Base-by-base conservation (phyloP, 2,329 filamentous ascomycete species). In the Venturia aucupariae region DNA sequence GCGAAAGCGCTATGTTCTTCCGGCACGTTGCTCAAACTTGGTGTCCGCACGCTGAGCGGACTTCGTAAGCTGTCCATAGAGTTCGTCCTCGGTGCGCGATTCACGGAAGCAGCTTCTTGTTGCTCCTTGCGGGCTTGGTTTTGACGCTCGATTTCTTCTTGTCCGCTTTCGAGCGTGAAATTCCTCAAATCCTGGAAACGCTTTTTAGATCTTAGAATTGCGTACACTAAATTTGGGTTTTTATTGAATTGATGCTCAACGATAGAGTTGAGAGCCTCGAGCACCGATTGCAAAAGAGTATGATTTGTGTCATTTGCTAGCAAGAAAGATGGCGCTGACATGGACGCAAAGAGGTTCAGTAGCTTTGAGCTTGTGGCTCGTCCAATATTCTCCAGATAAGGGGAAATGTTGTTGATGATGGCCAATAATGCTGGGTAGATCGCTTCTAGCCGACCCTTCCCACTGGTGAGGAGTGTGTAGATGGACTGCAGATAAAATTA, bases 221-320 rank as follows among this genome's bases (percentile, higher is more conserved):
- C 83, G 72, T 91, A 90, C 17, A 97, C 81, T 61, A 97, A 84
- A 63, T 90, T 86, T 4, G 90, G 83, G 69, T 97, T 97, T 72
- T 87, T 89, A 85, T 61, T 82, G 72, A 90, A 94, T 71, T 96
- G 88, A 73, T 97, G 90, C 75, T 97, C 94, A 44, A 97, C 80
- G 54, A 96, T 89, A 1, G 90, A 86, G 72, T 94, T 96, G 71
- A 97, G 86, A 0, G 91, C 92, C 72, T 97, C 91, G 11, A 99
- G 80, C 32, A 97, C 77, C 0, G 92, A 92, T 60, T 86, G 84
- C 7, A 99, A 80, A 4, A 97, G 83, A 39, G 81, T 79, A 72
- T 97, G 90, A 68, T 99, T 99, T 44, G 85, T 89, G 65, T 99
- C 94, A 70, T 96, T 97, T 8, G 90, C 91, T 22, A 97, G 80